A percentile compares a stretch with the other conserved stretches of the same genome.
These are phyloP conservation scores for Pseudogymnoascus sp. DNA, from an alignment of 2,329 filamentous ascomycete genomes.

Conservation along the genomic window DNA sequence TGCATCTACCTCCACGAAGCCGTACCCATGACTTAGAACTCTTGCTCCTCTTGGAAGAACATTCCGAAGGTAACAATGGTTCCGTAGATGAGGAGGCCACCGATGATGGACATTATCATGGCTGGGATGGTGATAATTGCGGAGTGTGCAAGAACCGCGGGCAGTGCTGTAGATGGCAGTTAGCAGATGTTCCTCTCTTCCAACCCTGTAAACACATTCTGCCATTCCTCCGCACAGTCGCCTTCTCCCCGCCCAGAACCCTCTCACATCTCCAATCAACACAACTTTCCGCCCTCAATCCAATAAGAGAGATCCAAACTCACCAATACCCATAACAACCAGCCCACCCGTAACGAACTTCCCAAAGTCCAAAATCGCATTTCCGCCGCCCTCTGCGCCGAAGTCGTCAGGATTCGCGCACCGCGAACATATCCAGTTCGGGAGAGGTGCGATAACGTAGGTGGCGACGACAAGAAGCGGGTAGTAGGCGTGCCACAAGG, in stretches of 20 bases:
- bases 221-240: background rate
- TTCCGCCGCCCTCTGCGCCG: conserved; percentile 71
- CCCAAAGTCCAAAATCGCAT: conserved; percentile 82
- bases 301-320: conserved; percentile 33
- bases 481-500: conserved; percentile 89
- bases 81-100: conserved; percentile 89
- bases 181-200: background rate
- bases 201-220: background rate
- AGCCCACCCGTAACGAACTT: conserved; percentile 92
- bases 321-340: conserved; percentile 95
- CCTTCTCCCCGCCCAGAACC: background rate
- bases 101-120: conserved; percentile 91
- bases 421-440: conserved; percentile 91
- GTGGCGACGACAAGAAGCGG: conserved; percentile 92
- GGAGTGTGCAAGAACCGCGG: conserved; percentile 79
- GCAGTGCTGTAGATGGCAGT: conserved; percentile 55
- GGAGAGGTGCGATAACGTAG: conserved; percentile 85
- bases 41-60: conserved; percentile 97
- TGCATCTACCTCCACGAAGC: background rate
- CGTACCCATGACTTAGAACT: conserved; percentile 53
- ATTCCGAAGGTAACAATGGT: conserved; percentile 97
- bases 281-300: background rate
- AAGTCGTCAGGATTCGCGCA: conserved; percentile 93
- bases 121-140: conserved; percentile 73
- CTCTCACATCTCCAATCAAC: background rate